phyloP scores from a whole-genome alignment of 2,329 filamentous ascomycete genomes.

The Sarocladiaceae sp. region DNA sequence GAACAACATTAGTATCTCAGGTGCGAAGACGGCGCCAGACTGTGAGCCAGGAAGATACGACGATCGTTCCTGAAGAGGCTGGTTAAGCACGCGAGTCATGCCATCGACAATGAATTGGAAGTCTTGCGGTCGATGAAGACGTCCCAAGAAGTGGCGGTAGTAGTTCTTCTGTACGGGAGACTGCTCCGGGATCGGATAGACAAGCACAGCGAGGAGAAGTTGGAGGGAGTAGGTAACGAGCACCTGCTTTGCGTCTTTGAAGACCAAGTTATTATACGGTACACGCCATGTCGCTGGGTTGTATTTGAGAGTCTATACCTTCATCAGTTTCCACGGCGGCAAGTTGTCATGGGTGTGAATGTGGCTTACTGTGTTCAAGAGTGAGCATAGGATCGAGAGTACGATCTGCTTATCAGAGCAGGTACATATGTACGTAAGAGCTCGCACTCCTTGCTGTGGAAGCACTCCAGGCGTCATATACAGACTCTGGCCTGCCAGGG shows the following conservation, averaged over 20 bases:
- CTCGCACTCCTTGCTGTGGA: constrained; percentile 74
- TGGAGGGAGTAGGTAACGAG: constrained; percentile 90
- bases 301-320: constrained; percentile 75
- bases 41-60: constrained; percentile 86
- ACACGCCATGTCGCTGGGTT: constrained; percentile 92
- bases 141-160: constrained; percentile 86
- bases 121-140: constrained; percentile 87
- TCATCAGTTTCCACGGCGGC: constrained; percentile 6
- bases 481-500: constrained; percentile 84
- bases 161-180: constrained; percentile 71
- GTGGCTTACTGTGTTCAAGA: constrained; percentile 79
- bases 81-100: constrained; percentile 86
- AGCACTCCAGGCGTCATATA: constrained; percentile 77
- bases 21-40: constrained; percentile 74
- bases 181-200: constrained; percentile 79
- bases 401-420: constrained; percentile 88
- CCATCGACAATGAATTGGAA: constrained; percentile 97
- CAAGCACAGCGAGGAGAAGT: constrained; percentile 73
- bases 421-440: constrained; percentile 83
- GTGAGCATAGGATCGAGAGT: constrained; percentile 81
- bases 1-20: constrained; percentile 94
- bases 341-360: background rate
- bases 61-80: constrained; percentile 80
- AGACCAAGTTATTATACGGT: constrained; percentile 87
- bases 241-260: constrained; percentile 83